Evolutionary conservation across 108 stramenopile genomes (phyloP).

Genomic region (Pinguiococcus pyrenoidosus): DNA sequence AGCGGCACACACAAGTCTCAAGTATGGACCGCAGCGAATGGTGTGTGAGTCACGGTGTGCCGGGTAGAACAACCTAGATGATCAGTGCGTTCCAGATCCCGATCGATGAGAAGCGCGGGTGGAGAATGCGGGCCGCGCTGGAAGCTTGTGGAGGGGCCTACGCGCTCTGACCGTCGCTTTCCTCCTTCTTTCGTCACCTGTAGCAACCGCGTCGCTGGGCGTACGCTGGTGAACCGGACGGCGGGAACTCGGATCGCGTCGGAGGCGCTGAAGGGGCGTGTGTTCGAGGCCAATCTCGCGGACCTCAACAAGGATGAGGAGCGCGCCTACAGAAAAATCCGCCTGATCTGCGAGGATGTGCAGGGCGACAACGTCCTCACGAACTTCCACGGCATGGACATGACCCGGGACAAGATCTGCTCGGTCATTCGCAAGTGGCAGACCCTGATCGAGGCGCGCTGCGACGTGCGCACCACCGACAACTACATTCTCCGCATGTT

Average conservation of each 20-base stretch:
- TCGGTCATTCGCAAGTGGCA: constrained; percentile 98
- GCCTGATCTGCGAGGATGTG: constrained; percentile 95
- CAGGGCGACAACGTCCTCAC: constrained; percentile 95
- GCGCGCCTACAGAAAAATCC: constrained; percentile 89
- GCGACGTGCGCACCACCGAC: constrained; percentile 96
- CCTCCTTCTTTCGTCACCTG: too few relatives aligned
- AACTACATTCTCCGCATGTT: constrained; percentile 95
- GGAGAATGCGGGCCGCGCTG: too few relatives aligned
- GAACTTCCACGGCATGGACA: constrained; percentile 99
- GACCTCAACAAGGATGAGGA: constrained; percentile 89
- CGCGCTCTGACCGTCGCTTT: too few relatives aligned
- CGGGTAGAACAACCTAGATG: too few relatives aligned
- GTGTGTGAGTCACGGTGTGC: too few relatives aligned
- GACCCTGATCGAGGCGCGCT: constrained; percentile 91
- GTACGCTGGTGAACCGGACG: constrained; percentile 96
- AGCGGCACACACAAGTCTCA: too few relatives aligned
- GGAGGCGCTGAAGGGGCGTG: constrained; percentile 92
- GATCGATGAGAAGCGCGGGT: too few relatives aligned
- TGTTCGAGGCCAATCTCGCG: constrained; percentile 88
- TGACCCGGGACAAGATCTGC: constrained; percentile 97
- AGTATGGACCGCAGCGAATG: too few relatives aligned
- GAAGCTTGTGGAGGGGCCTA: too few relatives aligned
- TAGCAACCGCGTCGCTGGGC: constrained; percentile 79
- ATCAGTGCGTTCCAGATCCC: too few relatives aligned
- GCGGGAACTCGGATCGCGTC: constrained; percentile 92